Evolutionary conservation across 2,329 filamentous ascomycete genomes (phyloP).

Genomic region (Fusarium albosuccineum): DNA sequence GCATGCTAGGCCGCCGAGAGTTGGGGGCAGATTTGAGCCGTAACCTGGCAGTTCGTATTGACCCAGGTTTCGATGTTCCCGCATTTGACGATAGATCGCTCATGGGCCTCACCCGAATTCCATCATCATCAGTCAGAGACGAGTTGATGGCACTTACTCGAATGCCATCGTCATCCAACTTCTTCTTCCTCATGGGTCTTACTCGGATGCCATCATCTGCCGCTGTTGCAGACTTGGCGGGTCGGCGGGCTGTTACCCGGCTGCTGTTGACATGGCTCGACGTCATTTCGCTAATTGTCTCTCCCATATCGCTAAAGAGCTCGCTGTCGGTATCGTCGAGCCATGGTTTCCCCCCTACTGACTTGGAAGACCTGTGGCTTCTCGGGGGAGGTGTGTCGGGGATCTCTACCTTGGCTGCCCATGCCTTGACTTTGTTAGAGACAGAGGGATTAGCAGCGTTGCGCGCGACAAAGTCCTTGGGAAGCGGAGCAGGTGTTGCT

Average conservation of each 20-base stretch:
- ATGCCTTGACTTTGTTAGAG: constrained; percentile 71
- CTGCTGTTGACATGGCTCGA: constrained; percentile 43
- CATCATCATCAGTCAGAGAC: constrained; percentile 46
- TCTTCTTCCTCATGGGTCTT: constrained; percentile 53
- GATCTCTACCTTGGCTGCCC: constrained; percentile 69
- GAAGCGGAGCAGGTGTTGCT: constrained; percentile 56
- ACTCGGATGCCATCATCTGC: constrained; percentile 61
- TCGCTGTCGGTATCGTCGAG: constrained; percentile 47
- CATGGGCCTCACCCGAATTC: constrained; percentile 49
- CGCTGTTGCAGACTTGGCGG: constrained; percentile 44
- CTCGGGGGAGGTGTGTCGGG: constrained; percentile 56
- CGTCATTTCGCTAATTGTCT: constrained; percentile 48
- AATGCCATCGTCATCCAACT: constrained; percentile 51
- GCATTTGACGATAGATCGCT: constrained; percentile 47
- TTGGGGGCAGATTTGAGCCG: constrained; percentile 47
- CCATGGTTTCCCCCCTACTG: constrained; percentile 45
- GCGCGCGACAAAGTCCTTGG: constrained; percentile 69
- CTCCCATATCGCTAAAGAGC: constrained; percentile 44
- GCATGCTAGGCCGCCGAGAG: constrained; percentile 43
- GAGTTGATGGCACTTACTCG: constrained; percentile 47
- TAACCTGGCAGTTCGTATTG: constrained; percentile 42
- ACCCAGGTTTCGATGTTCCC: constrained; percentile 36
- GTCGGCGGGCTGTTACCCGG: constrained; percentile 35
- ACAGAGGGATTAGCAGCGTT: constrained; percentile 68
- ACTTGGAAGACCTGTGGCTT: constrained; percentile 55